These are phyloP conservation scores for Medicago ruthenica DNA, from an alignment of 306 rosid genomes.

Conservation along the genomic window DNA sequence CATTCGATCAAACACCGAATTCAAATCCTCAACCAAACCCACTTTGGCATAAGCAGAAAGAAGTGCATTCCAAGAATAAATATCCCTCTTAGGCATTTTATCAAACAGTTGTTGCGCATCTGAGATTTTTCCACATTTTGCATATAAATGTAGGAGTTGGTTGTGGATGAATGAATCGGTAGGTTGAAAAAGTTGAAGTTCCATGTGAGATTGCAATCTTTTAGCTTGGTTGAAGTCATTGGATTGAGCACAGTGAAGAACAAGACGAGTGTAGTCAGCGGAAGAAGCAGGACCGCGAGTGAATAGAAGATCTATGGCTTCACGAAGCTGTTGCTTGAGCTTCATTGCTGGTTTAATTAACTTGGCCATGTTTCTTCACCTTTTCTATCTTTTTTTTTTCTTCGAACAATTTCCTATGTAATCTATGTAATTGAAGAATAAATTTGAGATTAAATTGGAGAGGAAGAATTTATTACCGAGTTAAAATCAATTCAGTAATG, in stretches of 20 bases:
- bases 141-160: conserved; percentile 62
- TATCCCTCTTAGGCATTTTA: conserved; percentile 58
- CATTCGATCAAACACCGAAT: conserved; percentile 55
- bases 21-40: conserved; percentile 48
- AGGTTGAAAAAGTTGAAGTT: conserved; percentile 62
- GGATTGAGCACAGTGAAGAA: conserved; percentile 66
- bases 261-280: conserved; percentile 63
- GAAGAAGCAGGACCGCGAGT: conserved; percentile 57
- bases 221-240: conserved; percentile 62
- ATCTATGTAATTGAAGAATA: too few relatives aligned
- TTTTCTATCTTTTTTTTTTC: too few relatives aligned
- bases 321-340: conserved; percentile 51
- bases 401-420: too few relatives aligned
- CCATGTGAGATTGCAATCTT: conserved; percentile 76
- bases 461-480: too few relatives aligned
- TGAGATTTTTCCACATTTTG: conserved; percentile 56
- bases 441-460: too few relatives aligned
- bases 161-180: conserved; percentile 61
- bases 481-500: too few relatives aligned
- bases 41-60: conserved; percentile 58
- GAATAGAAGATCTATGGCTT: conserved; percentile 54
- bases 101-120: conserved; percentile 62
- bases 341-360: conserved; percentile 42
- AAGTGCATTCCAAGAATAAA: conserved; percentile 69
- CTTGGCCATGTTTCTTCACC: background rate